Conservation (phyloP, 371 early-diverging fungal genomes). For the Mucor piriformis region DNA sequence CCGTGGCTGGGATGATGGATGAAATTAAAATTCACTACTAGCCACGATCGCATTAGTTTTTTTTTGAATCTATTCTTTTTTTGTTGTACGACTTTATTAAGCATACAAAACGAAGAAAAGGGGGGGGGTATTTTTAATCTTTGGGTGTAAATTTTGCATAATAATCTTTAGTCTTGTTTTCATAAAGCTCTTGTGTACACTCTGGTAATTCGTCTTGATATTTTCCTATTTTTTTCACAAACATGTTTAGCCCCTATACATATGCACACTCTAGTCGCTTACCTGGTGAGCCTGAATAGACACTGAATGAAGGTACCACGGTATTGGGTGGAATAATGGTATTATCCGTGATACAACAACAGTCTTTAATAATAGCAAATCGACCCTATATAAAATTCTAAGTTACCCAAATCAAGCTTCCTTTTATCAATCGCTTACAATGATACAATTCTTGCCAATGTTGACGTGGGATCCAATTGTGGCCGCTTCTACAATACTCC, state of each 20-base stretch:
- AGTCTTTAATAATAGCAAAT: conserved; percentile 94
- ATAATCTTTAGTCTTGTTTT: conserved; percentile 74
- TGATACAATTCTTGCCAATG: conserved; percentile 93
- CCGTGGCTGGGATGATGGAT: too few relatives aligned
- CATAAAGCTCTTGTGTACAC: conserved; percentile 79
- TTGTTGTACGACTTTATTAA: too few relatives aligned
- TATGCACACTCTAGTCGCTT: conserved; percentile 1
- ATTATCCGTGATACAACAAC: conserved; percentile 86
- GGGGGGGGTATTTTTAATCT: conserved; percentile 32
- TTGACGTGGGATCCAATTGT: conserved; percentile 87
- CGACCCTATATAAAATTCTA: conserved; percentile 69
- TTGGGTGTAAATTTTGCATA: conserved; percentile 76
- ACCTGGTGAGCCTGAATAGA: conserved; percentile 84
- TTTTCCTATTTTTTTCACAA: conserved; percentile 44
- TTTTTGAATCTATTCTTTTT: too few relatives aligned
- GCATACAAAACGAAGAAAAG: background rate
- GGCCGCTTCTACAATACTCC: conserved; percentile 90
- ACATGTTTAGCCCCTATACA: too few relatives aligned
- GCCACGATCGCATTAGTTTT: too few relatives aligned
- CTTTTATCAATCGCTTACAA: conserved; percentile 60
- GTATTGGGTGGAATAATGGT: conserved; percentile 92
- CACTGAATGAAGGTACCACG: conserved; percentile 89
- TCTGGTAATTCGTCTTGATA: conserved; percentile 84
- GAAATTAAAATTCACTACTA: too few relatives aligned
- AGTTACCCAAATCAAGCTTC: background rate